Conservation (phyloP, 2,329 filamentous ascomycete species). For the Lasiodiplodia gonubiensis region DNA sequence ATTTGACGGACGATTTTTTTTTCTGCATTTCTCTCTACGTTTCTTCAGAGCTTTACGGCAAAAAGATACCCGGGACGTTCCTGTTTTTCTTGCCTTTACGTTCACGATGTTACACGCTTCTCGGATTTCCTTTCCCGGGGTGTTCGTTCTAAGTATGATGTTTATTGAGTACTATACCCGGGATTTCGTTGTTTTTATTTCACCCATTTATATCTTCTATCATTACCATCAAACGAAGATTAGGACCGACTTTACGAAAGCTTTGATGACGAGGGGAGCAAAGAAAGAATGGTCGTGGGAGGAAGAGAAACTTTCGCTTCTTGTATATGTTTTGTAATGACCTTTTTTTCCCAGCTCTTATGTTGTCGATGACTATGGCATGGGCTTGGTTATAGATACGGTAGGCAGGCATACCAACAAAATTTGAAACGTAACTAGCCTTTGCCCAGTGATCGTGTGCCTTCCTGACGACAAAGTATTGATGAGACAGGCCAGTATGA, state of each 20-base stretch:
- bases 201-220: background rate
- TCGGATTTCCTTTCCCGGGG: background rate
- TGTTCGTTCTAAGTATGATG: background rate
- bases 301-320: background rate
- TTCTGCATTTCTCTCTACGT: background rate
- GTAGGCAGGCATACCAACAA: background rate
- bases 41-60: slow-evolving; percentile 21
- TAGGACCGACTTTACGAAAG: background rate
- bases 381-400: background rate
- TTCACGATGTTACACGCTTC: background rate
- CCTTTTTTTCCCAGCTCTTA: background rate
- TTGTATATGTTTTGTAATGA: background rate
- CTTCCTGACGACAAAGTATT: no score
- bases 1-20: background rate
- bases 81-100: background rate
- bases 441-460: no score
- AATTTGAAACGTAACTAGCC: background rate
- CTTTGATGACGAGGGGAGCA: background rate
- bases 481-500: background rate
- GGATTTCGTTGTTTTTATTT: background rate
- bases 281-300: background rate
- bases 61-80: slow-evolving; percentile 23
- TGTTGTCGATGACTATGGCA: background rate
- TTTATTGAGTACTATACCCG: slow-evolving; percentile 22
- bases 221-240: background rate